Evolutionary conservation across 2,329 filamentous ascomycete genomes (phyloP).

Genomic region (Colletotrichum orchidophilum): DNA sequence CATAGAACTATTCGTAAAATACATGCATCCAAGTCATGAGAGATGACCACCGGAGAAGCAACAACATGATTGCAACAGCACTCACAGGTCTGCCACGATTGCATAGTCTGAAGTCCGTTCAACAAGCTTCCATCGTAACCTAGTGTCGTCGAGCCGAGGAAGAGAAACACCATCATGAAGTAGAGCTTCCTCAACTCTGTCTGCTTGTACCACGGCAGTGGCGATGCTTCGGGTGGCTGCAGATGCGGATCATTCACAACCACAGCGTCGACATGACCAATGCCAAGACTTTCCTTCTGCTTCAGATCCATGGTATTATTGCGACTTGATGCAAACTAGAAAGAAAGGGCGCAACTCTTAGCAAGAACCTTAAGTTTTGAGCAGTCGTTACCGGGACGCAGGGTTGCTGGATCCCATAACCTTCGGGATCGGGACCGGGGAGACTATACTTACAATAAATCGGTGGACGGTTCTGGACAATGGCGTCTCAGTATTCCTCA

Average conservation of each 20-base stretch:
- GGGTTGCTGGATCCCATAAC: neutral
- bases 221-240: conserved; percentile 12
- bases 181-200: conserved; percentile 44
- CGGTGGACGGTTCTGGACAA: neutral
- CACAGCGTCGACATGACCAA: conserved; percentile 5
- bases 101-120: conserved; percentile 56
- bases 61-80: neutral
- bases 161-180: conserved; percentile 43
- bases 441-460: conserved; percentile 12
- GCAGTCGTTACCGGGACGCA: neutral
- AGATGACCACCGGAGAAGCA: no score
- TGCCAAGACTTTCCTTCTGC: conserved; percentile 16
- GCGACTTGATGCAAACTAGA: neutral
- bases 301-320: conserved; percentile 8
- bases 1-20: neutral
- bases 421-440: neutral
- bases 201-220: conserved; percentile 42
- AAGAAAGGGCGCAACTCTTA: neutral
- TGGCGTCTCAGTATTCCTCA: conserved; percentile 4
- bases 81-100: conserved; percentile 52
- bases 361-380: neutral
- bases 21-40: no score
- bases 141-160: conserved; percentile 44
- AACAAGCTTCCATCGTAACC: conserved; percentile 56
- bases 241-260: neutral